Base-by-base conservation (phyloP, 495 filamentous ascomycete species). In the Aspergillus sparsus region DNA sequence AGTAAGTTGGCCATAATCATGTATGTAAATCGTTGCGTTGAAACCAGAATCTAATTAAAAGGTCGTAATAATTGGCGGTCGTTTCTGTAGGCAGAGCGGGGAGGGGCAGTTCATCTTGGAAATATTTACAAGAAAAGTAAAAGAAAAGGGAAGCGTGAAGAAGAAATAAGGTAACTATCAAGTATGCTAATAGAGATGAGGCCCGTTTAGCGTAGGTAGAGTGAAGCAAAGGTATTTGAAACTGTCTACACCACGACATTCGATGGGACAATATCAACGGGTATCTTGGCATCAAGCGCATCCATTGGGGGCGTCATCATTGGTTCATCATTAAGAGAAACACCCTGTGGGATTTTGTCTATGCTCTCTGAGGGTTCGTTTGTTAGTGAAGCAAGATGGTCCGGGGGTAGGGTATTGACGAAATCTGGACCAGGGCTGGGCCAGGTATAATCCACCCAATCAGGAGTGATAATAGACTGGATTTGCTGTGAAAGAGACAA, bases 381-480 rank as follows among this genome's bases (percentile, higher is more conserved):
- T 56, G 60, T 41, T 57, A 71, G 10, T 18, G 62, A 16, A 37
- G 66, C 58, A 15, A 73, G 4, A 65, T 79, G 76, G 15, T 72
- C 71, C 0, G 67, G 64, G 5, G 76, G 61, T 2, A 77, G 57
- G n/a, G 68, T 63, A 60, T 90, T 92, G 41, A 87, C 79, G 61
- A 84, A 92, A 3, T 77, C 84, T 11, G 77, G 68, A 0, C 69
- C 74, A 0, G 89, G 89, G 64, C 89, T 92, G 5, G 74, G 73
- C 90, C 90, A 94, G 11, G 77, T 77, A 65, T 86, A 90, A 61
- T 91, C 90, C 31, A 87, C 76, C 86, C 89, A 92, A 16, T 79
- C 71, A 0, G 66, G 33, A 5, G 86, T 87, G 51, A 94, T 66
- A 1, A 86, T 76, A 44, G 84, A 76, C 71, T 85, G 84, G 59